A percentile compares a stretch with the other conserved stretches of the same genome.
Evolutionary conservation across 2,329 filamentous ascomycete genomes (phyloP).

Genomic region (Spiromastix sp.): DNA sequence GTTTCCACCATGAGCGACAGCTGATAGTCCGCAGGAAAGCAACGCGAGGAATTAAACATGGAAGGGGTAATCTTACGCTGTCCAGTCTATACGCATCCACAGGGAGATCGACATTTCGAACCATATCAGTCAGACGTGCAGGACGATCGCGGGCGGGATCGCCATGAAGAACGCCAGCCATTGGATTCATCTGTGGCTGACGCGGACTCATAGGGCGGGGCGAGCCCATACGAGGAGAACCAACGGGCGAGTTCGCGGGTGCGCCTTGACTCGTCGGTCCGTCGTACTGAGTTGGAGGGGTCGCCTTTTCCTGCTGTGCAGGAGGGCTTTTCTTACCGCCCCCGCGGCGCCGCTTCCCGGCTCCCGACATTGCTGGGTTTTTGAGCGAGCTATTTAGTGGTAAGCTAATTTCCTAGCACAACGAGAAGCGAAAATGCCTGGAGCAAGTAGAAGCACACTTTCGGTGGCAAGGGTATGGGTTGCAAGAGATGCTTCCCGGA

Average conservation of each 20-base stretch:
- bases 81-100: constrained; percentile 3
- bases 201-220: not conserved
- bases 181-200: not conserved
- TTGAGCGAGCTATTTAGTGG: no score
- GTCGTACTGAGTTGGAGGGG: constrained; percentile 4
- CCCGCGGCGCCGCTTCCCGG: constrained; percentile 8
- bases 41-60: no score
- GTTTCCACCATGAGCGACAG: no score
- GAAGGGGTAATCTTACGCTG: no score
- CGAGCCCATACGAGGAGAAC: not conserved
- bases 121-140: constrained; percentile 6
- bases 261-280: constrained; percentile 2
- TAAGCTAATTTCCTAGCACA: no score
- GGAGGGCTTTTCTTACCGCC: constrained; percentile 1
- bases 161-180: not conserved
- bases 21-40: no score
- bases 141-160: constrained; percentile 7
- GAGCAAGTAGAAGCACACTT: no score
- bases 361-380: constrained; percentile 11
- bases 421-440: no score
- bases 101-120: constrained; percentile 9
- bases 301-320: not conserved
- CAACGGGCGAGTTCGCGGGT: constrained; percentile 3
- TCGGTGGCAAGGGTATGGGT: no score
- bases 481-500: no score